Evolutionary conservation across 805 yeast species (phyloP).

Genomic region (Priceomyces haplophilus): DNA sequence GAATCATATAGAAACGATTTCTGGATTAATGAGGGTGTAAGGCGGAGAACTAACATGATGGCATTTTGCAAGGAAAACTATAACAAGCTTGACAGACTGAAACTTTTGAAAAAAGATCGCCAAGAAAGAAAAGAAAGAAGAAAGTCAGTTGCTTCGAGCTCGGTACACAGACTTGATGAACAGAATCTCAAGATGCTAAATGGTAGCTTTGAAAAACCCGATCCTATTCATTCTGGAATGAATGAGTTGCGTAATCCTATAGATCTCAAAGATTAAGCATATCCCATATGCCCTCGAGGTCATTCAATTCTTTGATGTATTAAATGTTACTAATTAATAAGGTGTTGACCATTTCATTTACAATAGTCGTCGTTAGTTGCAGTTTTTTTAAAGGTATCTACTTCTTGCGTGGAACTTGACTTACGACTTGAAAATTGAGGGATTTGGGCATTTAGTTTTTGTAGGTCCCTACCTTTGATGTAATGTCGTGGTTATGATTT

Average conservation of each 20-base stretch:
- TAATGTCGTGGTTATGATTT: no score
- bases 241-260: conserved; percentile 2
- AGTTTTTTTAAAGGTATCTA: no score
- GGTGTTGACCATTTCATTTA: no score
- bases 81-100: conserved; percentile 19
- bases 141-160: conserved; percentile 14
- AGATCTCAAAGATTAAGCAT: not conserved
- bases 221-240: conserved; percentile 7
- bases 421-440: no score
- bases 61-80: conserved; percentile 22
- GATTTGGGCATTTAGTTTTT: no score
- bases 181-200: conserved; percentile 13
- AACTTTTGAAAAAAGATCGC: conserved; percentile 34
- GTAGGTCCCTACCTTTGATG: no score
- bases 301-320: not conserved
- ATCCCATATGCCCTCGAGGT: not conserved
- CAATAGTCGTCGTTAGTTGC: no score
- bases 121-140: conserved; percentile 40
- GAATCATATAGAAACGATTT: conserved; percentile 89
- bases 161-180: conserved; percentile 13
- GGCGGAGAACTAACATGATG: conserved; percentile 45
- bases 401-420: no score
- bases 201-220: conserved; percentile 2
- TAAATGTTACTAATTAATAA: no score
- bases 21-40: conserved; percentile 81